Conservation (phyloP, 768 basidiomycete genomes). For the Russula sp. region DNA sequence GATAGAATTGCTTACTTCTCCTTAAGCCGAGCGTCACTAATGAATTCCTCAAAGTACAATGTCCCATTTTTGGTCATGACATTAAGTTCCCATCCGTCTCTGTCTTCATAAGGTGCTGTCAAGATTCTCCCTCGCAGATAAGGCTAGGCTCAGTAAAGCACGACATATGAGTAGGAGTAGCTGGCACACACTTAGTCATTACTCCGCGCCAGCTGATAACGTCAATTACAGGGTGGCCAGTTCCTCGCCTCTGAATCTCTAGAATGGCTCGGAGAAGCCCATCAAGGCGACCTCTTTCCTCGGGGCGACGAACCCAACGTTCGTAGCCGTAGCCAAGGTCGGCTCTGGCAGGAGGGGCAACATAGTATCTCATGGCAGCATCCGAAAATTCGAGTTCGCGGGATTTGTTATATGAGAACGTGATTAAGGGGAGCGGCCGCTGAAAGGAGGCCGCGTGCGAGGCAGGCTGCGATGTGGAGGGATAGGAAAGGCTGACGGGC, state of each 20-base stretch:
- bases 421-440: slow-evolving; percentile 58
- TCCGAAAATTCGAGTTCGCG: slow-evolving; percentile 59
- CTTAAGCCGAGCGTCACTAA: slow-evolving; percentile 48
- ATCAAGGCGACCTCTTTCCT: slow-evolving; percentile 64
- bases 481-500: slow-evolving; percentile 24
- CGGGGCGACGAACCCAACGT: slow-evolving; percentile 60
- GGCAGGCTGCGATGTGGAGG: slow-evolving; percentile 17
- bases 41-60: slow-evolving; percentile 70
- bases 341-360: slow-evolving; percentile 58
- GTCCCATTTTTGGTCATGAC: slow-evolving; percentile 70
- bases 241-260: slow-evolving; percentile 36
- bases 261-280: slow-evolving; percentile 53
- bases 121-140: slow-evolving; percentile 56
- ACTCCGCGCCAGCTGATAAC: slow-evolving; percentile 76
- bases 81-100: slow-evolving; percentile 77
- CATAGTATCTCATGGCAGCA: slow-evolving; percentile 64
- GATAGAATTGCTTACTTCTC: slow-evolving; percentile 51
- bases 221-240: slow-evolving; percentile 41
- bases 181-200: slow-evolving; percentile 64
- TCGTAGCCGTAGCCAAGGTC: slow-evolving; percentile 69
- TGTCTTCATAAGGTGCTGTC: slow-evolving; percentile 75
- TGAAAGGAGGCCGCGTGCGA: slow-evolving; percentile 46
- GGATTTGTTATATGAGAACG: slow-evolving; percentile 63
- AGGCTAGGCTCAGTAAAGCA: slow-evolving; percentile 21
- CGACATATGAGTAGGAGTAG: slow-evolving; percentile 1